phyloP scores from a whole-genome alignment of 345 rosid genomes.

The Aethionema arabicum region DNA sequence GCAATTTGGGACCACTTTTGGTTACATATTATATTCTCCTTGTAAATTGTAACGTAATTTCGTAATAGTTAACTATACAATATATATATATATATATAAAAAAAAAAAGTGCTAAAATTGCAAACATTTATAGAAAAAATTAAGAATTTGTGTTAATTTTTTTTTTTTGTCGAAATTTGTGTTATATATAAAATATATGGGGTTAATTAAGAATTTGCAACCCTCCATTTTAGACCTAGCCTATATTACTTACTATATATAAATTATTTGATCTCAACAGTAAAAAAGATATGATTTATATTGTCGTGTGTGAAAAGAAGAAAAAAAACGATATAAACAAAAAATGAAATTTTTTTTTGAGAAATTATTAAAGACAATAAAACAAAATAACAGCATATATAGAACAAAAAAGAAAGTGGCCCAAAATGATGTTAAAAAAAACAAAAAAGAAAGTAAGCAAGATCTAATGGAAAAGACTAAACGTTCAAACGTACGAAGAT shows the following conservation, averaged over 20 bases:
- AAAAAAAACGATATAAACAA: constrained; percentile 17
- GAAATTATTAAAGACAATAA: constrained; percentile 12
- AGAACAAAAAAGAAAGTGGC: constrained; percentile 10
- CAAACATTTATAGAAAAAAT: too few relatives aligned
- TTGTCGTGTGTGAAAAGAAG: constrained; percentile 31
- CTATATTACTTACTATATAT: not conserved
- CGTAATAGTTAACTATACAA: too few relatives aligned
- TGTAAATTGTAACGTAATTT: too few relatives aligned
- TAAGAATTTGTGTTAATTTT: too few relatives aligned
- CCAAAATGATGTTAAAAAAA: too few relatives aligned
- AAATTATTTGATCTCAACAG: not conserved
- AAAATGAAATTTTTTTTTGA: too few relatives aligned
- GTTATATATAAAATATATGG: not conserved
- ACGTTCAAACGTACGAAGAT: constrained; percentile 17
- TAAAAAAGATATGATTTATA: not conserved
- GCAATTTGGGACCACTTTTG: constrained; percentile 26
- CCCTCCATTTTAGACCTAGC: constrained; percentile 4
- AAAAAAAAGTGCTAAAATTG: too few relatives aligned
- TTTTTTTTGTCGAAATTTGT: not conserved
- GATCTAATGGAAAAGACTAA: constrained; percentile 29
- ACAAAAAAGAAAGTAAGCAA: constrained; percentile 5
- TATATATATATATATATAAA: too few relatives aligned
- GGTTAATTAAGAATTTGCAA: not conserved
- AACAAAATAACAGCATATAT: constrained; percentile 33
- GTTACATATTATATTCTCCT: not conserved